Evolutionary conservation across 352 stramenopile genomes (phyloP), one percentile per base, ranked within the genome.

Genomic region (Globisporangium spinosum): DNA sequence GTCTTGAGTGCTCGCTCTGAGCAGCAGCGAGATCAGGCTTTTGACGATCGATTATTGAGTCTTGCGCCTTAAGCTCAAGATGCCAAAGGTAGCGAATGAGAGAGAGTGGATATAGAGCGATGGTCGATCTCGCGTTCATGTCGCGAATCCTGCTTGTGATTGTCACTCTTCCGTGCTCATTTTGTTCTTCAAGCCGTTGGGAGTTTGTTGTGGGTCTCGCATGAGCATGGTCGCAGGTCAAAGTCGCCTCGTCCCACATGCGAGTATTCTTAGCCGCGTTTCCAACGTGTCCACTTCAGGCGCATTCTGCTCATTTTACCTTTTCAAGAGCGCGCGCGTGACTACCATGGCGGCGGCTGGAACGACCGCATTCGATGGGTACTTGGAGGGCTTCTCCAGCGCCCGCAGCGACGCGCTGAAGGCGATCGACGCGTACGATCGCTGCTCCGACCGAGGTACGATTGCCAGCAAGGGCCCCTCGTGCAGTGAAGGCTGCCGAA

Each of bases 321-420:
- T 51, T 23, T 47, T 43, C 32, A 45, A 49, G 17, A 49, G 59
- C 27, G 59, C 27, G 59, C 27, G 13, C 23, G 59, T 22, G 59
- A 40, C 7, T 29, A 61, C 23, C 15, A 69, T 55, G 62, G 45
- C 55, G 9, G 32, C 32, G 10, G 32, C 32, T 0, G 43, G 8
- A 47, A 51, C 38, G 27, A 47, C 34, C 1, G 57, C 61, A 35
- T 93, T 93, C 74, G 79, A 89, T 12, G 76, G 70, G 12, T 92
- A 90, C 68, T 22, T 88, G 20, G 76, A 72, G 25, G 81, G 89
- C 68, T 89, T 78, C 62, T 64, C 82, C 1, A 72, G 73, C 53
- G 81, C 79, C 23, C 73, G 77, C 55, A 68, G 67, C 55, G 81
- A 87, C 12, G 83, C 83, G 17, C 53, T 82, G 12, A 77, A 79